Base-by-base conservation (phyloP, 768 basidiomycete species). In the Rhodocollybia butyracea region DNA sequence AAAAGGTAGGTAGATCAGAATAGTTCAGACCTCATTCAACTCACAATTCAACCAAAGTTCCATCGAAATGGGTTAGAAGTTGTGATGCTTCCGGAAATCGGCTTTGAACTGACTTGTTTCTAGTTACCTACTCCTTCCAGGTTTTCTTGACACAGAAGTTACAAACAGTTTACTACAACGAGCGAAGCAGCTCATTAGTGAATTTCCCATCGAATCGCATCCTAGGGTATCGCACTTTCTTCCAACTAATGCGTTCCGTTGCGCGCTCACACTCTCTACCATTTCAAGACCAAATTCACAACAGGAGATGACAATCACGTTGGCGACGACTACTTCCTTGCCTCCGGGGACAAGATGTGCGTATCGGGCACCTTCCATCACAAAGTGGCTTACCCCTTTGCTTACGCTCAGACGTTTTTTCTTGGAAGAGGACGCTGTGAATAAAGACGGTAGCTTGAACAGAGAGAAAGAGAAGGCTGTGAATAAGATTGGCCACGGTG, bases 401-500 rank as follows among this genome's bases (percentile, higher is more conserved):
- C 15, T 11, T 46, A 5, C 29, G 46, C 36, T 34, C 56, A 83
- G 81, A 57, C 85, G 90, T 5, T 98, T 86, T 70, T 98, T 99
- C 70, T 76, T 99, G 41, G 97, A 98, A 66, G 87, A 91, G 61
- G 92, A 88, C 47, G 93, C 95, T 0, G 75, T 97, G 5, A 81
- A 85, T 57, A 61, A 72, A 24, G 68, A 81, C 30, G 89, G 92
- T 2, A 85, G 84, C 61, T 79, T 99, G 67, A 79, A 78, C 1
- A 75, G 83, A 55, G 80, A 83, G 54, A 91, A 91, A 67, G 74
- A 84, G 43, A 83, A 81, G 63, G 84, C 92, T 1, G 89, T 98
- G 26, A 99, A 99, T 72, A 99, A 99, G 81, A 94, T 95, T 58
- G 89, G 92, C 2, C 91, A 94, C 66, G 92, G 91, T 90, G 61